These are phyloP conservation scores for Solanum commersonii DNA, from an alignment of 257 asterid species.

Conservation along the genomic window DNA sequence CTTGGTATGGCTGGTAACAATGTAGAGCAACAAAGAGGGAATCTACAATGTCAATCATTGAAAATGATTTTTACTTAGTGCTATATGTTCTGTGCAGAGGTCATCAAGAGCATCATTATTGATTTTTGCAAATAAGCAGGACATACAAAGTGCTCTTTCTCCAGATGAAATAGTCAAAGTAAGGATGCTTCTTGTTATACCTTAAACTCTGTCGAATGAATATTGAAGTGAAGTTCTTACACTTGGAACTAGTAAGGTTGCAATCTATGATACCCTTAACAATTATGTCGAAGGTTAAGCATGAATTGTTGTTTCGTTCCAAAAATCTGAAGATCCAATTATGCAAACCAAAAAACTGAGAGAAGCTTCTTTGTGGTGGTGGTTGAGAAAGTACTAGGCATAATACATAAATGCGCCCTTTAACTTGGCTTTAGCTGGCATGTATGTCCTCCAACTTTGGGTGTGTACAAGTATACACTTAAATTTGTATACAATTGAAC, in stretches of 20 bases:
- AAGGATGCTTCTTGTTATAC: conserved; percentile 7
- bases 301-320: not conserved
- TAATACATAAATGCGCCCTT: too few relatives aligned
- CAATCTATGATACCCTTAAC: not conserved
- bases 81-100: conserved; percentile 34
- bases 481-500: too few relatives aligned
- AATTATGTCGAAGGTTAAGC: not conserved
- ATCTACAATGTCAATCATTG: not conserved
- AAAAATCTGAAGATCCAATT: not conserved
- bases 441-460: too few relatives aligned
- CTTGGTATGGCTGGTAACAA: not conserved
- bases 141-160: conserved; percentile 79
- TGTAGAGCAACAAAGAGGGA: not conserved
- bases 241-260: not conserved
- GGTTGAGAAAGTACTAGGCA: not conserved
- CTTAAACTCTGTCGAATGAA: not conserved
- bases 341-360: not conserved
- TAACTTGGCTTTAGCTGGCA: too few relatives aligned
- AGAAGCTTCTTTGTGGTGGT: not conserved
- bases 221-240: not conserved
- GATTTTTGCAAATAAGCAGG: conserved; percentile 96
- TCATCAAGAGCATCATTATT: conserved; percentile 83
- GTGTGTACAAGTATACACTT: too few relatives aligned
- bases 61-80: not conserved
- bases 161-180: conserved; percentile 91